Conservation (phyloP, 192 early-diverging fungal genomes). For the Hyaloraphidium curvatum region DNA sequence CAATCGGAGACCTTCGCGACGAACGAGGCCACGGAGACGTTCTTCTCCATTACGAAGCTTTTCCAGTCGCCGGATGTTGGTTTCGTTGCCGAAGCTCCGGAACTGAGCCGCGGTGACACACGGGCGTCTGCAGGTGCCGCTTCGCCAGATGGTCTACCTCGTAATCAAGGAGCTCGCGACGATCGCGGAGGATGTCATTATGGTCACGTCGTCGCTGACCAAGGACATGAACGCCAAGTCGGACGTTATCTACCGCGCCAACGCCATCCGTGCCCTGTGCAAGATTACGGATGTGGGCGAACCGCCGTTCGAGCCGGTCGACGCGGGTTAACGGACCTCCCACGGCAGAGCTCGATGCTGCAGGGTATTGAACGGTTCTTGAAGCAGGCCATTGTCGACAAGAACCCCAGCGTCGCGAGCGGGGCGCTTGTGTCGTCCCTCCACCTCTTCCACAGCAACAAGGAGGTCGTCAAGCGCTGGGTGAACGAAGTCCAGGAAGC, state of each 20-base stretch:
- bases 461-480: conserved; percentile 91
- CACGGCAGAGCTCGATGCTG: conserved; percentile 64
- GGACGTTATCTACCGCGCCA: conserved; percentile 79
- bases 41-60: conserved; percentile 94
- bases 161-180: conserved; percentile 89
- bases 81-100: background rate
- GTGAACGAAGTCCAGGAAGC: conserved; percentile 93
- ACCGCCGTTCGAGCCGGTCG: too few relatives aligned
- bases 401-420: conserved; percentile 66
- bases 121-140: conserved; percentile 37
- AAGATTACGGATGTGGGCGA: conserved; percentile 78
- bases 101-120: conserved; percentile 1
- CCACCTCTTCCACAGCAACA: conserved; percentile 64
- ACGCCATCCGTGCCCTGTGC: conserved; percentile 86
- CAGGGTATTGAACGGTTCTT: conserved; percentile 89
- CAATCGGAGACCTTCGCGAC: conserved; percentile 72
- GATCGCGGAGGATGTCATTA: conserved; percentile 89
- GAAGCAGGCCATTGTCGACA: conserved; percentile 93
- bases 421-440: conserved; percentile 80
- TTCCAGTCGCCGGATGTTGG: conserved; percentile 87
- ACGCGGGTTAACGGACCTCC: background rate
- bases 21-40: conserved; percentile 93
- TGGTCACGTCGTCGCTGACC: conserved; percentile 88
- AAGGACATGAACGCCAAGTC: conserved; percentile 91
- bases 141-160: conserved; percentile 95